Conservation (phyloP, 352 stramenopile species). For the Globisporangium canariense region DNA sequence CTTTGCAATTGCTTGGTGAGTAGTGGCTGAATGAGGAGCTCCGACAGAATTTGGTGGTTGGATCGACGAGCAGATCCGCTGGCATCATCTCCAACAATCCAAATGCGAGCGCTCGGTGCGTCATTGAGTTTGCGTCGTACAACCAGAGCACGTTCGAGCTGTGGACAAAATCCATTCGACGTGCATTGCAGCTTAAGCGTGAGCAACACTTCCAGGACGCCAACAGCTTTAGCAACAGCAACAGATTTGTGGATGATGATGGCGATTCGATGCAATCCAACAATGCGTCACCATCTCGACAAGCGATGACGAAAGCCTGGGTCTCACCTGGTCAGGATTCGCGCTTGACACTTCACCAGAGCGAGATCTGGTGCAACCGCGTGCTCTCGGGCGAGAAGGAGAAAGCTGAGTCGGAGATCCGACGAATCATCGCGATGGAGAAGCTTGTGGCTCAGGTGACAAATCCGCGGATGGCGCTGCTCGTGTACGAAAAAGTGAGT, state of each 20-base stretch:
- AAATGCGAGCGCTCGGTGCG: conserved; percentile 49
- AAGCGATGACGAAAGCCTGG: conserved; percentile 30
- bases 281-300: conserved; percentile 13
- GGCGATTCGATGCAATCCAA: conserved; percentile 15
- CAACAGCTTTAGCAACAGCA: conserved; percentile 6
- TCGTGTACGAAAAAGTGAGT: conserved; percentile 88
- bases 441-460: conserved; percentile 81
- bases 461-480: conserved; percentile 70
- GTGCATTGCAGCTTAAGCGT: conserved; percentile 57
- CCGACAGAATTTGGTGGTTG: conserved; percentile 47
- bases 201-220: conserved; percentile 29
- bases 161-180: conserved; percentile 81
- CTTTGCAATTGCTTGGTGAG: not conserved
- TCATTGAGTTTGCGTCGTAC: conserved; percentile 80
- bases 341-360: conserved; percentile 78
- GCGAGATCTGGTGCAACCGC: conserved; percentile 83
- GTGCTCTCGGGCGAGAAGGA: conserved; percentile 77
- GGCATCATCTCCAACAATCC: conserved; percentile 51
- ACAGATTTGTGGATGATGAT: not conserved
- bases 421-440: conserved; percentile 82
- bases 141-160: conserved; percentile 84
- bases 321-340: conserved; percentile 82
- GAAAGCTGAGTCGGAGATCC: conserved; percentile 80
- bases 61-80: conserved; percentile 38
- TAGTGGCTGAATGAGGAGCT: conserved; percentile 73